Evolutionary conservation across 2,329 filamentous ascomycete genomes (phyloP), one percentile per base, ranked within the genome.

Genomic region (Colletotrichum euphorbiae): DNA sequence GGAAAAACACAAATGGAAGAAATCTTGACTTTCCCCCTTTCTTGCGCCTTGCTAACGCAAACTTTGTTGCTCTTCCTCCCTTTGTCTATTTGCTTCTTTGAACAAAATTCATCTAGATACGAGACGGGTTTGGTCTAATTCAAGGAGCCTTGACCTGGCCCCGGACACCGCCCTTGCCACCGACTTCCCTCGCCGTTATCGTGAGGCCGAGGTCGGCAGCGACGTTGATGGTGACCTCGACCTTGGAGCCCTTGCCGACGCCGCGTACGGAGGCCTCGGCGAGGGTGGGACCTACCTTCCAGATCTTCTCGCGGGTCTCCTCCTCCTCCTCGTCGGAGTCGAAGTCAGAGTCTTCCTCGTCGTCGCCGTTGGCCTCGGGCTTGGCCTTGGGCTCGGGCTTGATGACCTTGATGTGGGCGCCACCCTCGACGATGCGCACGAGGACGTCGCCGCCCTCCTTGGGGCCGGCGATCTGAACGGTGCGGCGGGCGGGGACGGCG

Each of bases 141-240:
- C 17, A 71, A 66, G 75, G 72, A 51, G 74, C 74, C 67, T 76
- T 75, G 68, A 87, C 71, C 61, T 77, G 84, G 42, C 92, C 93
- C 73, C 93, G 85, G 68, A 96, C 89, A 73, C 93, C 94, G 48
- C 91, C 91, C 84, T 97, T 95, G 69, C 89, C 92, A 71, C 95
- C 94, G 55, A 97, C 91, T 79, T 97, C 94, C 71, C 95, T 87
- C 64, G 91, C 90, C 46, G 94, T 92, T 72, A 97, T 86, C 56
- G 91, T 93, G 70, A 98, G 87, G 72, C 85, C 85, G 64, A 98
- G 83, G 77, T 98, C 94, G 28, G 89, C 90, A 62, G 87, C 88
- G 72, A 98, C 91, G 79, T 95, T 97, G 75, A 98, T 88, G 78
- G 93, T 97, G 62, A 98, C 90, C 85, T 99, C 96, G 72, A 99